phyloP scores from a whole-genome alignment of 495 filamentous ascomycete species.

The Hypoxylon perforatum region DNA sequence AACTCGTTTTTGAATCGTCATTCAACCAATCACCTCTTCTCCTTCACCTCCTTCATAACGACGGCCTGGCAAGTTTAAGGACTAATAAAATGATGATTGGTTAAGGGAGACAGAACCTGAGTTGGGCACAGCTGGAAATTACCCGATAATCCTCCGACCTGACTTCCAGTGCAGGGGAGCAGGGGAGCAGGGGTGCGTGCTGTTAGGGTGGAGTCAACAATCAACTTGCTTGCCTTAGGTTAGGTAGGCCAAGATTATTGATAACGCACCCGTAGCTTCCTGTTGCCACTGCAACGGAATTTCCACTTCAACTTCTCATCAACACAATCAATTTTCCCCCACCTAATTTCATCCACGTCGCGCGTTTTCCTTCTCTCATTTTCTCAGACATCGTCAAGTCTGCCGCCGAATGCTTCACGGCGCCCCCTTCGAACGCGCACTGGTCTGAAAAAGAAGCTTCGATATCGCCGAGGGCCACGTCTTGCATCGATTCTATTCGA shows the following conservation, averaged over 20 bases:
- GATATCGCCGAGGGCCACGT: conserved; percentile 12
- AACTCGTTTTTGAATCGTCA: background rate
- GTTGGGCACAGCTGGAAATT: conserved; percentile 7
- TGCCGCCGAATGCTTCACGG: conserved; percentile 2
- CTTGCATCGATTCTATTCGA: conserved; percentile 12
- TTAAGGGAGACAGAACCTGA: background rate
- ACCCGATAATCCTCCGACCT: conserved; percentile 29
- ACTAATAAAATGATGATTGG: conserved; percentile 13
- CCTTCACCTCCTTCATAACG: too few relatives aligned
- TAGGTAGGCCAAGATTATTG: background rate
- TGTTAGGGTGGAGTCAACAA: background rate
- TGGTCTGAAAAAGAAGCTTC: background rate
- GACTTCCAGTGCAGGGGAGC: too few relatives aligned
- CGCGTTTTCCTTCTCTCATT: conserved; percentile 3
- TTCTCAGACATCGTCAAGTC: conserved; percentile 10
- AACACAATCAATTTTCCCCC: conserved; percentile 30
- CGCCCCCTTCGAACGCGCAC: background rate
- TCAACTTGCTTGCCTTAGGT: background rate
- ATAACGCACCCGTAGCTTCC: background rate
- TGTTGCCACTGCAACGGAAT: conserved; percentile 43
- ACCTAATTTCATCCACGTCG: conserved; percentile 7
- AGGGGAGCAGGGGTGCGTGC: too few relatives aligned
- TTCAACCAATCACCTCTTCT: background rate
- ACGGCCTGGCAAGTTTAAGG: background rate
- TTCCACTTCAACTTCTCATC: conserved; percentile 36